Evolutionary conservation across 768 basidiomycete genomes (phyloP), one percentile per base, ranked within the genome.

Genomic region (Suillus tomentosus): DNA sequence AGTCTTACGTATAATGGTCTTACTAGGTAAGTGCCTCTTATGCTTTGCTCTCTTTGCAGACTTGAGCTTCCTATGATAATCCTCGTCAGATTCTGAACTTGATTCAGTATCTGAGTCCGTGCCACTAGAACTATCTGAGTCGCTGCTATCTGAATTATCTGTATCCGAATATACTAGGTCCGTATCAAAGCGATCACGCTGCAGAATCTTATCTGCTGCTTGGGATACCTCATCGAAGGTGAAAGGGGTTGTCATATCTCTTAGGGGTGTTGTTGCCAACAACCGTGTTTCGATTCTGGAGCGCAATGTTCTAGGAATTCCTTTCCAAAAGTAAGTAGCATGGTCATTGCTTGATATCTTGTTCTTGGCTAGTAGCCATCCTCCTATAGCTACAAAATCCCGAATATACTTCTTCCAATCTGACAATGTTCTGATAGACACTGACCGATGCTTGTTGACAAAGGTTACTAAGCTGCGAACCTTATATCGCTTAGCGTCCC

Each of bases 341-440:
- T 55, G 43, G 15, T 60, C 48, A 37, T 51, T 53, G 5, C 36
- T 62, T 22, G 34, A 48, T 5, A 59, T 34, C 15, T 67, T 62
- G 9, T 43, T 27, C 43, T 65, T 58, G 1, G 48, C 42, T 39
- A 53, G n/a, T 1, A 63, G 47, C 11, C 60, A 61, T 5, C 66
- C 68, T 34, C 64, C 66, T n/a, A 69, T 67, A 7, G 59, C 54
- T 1, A 65, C 61, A 19, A 67, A 69, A 5, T 62, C 39, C 3
- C 58, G 19, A 6, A 19, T 53, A 36, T 69, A 69, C 24, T 24
- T n/a, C n/a, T n/a, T 24, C 24, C 24, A 24, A 24, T 24, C 24
- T 24, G 24, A 24, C 24, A 24, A 24, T 2, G 2, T 24, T 24
- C 24, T 24, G 1, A 24, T 24, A 2, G 24, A 24, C 2, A 2